Base-by-base conservation (phyloP, 768 basidiomycete genomes). In the Lentinula detonsa region DNA sequence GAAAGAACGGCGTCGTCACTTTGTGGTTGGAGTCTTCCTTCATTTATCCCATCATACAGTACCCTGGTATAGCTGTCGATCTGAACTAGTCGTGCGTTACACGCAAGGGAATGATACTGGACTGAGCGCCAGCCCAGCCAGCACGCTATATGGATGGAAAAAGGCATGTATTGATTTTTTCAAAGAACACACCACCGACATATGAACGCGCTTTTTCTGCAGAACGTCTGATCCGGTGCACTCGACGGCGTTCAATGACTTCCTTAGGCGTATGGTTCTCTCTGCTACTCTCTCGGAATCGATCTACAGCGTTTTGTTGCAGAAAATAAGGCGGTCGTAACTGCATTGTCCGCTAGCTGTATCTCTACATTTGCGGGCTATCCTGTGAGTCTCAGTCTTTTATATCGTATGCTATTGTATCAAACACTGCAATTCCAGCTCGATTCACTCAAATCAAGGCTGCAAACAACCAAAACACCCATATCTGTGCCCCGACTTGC, bases 311-410 rank as follows among this genome's bases (percentile, higher is more conserved):
- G 37, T 56, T 55, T 64, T 43, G 15, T 51, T 51, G 50, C 60
- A 93, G 91, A 80, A 64, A 86, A 94, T 78, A 93, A 92, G 75
- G 86, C 92, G 56, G 88, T 93, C 68, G 91, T 90, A 42, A 93
- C 91, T 68, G 94, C 95, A 39, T 85, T 95, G 62, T 86, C 91
- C 45, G 94, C 94, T 54, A 94, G 93, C 67, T 90, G 95, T 73
- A 83, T 95, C 65, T 95, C 94, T 51, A 97, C 95, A 13, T 85
- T 96, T 68, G 90, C 90, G 60, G 95, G 95, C 54, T 96, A 95
- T 73, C 93, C 93, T 60, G 92, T 84, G 57, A 59, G 6, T 33
- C 39, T 21, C 28, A 51, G 21, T 10, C 28, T n/a, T 16, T 15
- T n/a, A 11, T 23, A 16, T 53, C 37, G 52, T 42, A 58, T 42